phyloP scores from a whole-genome alignment of 164 flowering plant genomes.

The Kalanchoe fedtschenkoi region DNA sequence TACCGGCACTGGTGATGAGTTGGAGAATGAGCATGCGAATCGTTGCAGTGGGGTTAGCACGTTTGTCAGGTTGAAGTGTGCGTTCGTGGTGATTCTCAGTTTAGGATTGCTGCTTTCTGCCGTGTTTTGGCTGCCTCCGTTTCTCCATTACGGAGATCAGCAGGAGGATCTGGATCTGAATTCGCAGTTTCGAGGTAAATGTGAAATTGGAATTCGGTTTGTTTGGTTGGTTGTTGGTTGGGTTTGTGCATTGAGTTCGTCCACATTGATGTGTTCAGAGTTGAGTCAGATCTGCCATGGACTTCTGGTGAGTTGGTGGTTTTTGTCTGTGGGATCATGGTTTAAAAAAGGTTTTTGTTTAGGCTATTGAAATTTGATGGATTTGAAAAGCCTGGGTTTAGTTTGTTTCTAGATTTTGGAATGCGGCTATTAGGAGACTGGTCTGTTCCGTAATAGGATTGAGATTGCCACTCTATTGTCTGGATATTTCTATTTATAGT shows the following conservation, averaged over 20 bases:
- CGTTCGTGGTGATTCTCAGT: slow-evolving; percentile 42
- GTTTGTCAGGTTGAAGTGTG: slow-evolving; percentile 36
- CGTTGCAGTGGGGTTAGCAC: slow-evolving; percentile 12
- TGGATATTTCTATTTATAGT: neutral
- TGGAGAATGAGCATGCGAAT: neutral
- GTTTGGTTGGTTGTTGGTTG: slow-evolving; percentile 6
- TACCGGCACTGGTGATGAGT: neutral
- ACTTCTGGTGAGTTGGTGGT: neutral
- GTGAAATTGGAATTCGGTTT: neutral
- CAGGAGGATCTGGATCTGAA: slow-evolving; percentile 51
- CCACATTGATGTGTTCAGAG: neutral
- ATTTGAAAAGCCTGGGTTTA: too few species aligned
- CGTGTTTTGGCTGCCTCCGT: slow-evolving; percentile 70
- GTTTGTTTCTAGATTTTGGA: too few species aligned
- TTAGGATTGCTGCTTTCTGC: slow-evolving; percentile 54
- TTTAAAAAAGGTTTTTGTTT: too few species aligned
- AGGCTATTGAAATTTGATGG: too few species aligned
- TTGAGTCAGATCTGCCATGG: neutral
- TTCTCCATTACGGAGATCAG: slow-evolving; percentile 23
- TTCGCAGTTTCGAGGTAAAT: slow-evolving; percentile 32
- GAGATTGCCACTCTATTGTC: too few species aligned
- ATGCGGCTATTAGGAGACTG: too few species aligned
- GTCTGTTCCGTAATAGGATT: too few species aligned
- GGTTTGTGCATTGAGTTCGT: neutral
- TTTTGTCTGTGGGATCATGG: neutral